phyloP scores from a whole-genome alignment of 306 rosid genomes.

The Senna siamea region DNA sequence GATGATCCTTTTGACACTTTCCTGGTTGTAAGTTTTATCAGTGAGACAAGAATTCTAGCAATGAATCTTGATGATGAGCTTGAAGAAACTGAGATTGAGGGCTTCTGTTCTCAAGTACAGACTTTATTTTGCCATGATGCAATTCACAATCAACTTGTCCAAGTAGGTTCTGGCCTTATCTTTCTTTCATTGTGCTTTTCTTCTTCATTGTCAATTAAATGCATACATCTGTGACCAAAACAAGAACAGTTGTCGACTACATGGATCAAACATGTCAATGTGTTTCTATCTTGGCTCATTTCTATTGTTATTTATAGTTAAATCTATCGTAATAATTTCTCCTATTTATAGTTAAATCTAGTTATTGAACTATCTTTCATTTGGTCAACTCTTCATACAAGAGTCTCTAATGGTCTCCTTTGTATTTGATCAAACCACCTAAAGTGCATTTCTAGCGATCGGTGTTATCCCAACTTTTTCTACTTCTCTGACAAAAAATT shows the following conservation, averaged over 20 bases:
- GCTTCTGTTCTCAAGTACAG: slow-evolving; percentile 90
- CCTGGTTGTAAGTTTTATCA: slow-evolving; percentile 92
- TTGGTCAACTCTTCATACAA: too few relatives aligned
- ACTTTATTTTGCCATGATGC: slow-evolving; percentile 98
- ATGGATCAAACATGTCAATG: too few relatives aligned
- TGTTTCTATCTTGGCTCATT: too few relatives aligned
- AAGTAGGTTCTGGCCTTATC: slow-evolving; percentile 56
- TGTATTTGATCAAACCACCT: too few relatives aligned
- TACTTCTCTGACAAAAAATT: neutral
- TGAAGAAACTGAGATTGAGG: slow-evolving; percentile 97
- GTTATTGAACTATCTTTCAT: too few relatives aligned
- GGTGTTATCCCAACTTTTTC: too few relatives aligned
- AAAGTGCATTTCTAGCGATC: too few relatives aligned
- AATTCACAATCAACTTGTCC: slow-evolving; percentile 89
- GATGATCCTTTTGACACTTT: slow-evolving; percentile 94
- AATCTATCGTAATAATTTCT: too few relatives aligned
- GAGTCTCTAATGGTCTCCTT: too few relatives aligned
- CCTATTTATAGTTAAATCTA: too few relatives aligned
- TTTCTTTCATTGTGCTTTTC: slow-evolving; percentile 21
- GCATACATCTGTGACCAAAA: slow-evolving; percentile 11
- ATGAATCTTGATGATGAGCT: slow-evolving; percentile 96
- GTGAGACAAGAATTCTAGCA: slow-evolving; percentile 94
- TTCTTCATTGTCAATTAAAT: slow-evolving; percentile 20
- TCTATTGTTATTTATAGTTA: too few relatives aligned
- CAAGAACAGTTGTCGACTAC: too few relatives aligned